Conservation (phyloP, 1,284 basidiomycete genomes). For the Cryptococcus hybrid region DNA sequence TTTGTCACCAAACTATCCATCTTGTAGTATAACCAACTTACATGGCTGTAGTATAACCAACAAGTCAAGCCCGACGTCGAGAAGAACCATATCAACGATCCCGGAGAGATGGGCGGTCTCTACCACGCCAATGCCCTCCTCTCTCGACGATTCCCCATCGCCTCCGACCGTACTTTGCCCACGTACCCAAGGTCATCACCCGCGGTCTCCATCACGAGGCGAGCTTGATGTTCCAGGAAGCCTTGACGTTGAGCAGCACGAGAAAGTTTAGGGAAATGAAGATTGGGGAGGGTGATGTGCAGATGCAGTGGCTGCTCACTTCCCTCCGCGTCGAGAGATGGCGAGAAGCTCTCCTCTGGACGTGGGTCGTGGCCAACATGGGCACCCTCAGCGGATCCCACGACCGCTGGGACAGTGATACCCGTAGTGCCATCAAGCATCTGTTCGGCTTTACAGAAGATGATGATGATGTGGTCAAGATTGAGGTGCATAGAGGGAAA, state of each 20-base stretch:
- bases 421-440: constrained; percentile 27
- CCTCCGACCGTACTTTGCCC: constrained; percentile 43
- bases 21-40: neutral
- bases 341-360: constrained; percentile 48
- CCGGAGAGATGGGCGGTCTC: constrained; percentile 42
- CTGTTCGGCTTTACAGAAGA: constrained; percentile 30
- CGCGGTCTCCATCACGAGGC: constrained; percentile 45
- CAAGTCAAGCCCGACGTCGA: constrained; percentile 40
- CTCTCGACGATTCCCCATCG: constrained; percentile 39
- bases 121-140: constrained; percentile 45
- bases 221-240: constrained; percentile 44
- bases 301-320: constrained; percentile 45
- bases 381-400: constrained; percentile 15
- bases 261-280: constrained; percentile 40
- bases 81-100: constrained; percentile 29
- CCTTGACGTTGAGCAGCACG: constrained; percentile 26
- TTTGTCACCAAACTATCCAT: neutral
- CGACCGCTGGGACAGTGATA: constrained; percentile 29
- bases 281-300: constrained; percentile 37
- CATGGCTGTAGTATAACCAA: constrained; percentile 18
- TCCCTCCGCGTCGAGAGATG: constrained; percentile 43
- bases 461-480: constrained; percentile 35
- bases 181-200: constrained; percentile 45
- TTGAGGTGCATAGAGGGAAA: constrained; percentile 37
- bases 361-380: constrained; percentile 40